Evolutionary conservation across 352 stramenopile species (phyloP).

Genomic region (Aphanomyces cochlioides): DNA sequence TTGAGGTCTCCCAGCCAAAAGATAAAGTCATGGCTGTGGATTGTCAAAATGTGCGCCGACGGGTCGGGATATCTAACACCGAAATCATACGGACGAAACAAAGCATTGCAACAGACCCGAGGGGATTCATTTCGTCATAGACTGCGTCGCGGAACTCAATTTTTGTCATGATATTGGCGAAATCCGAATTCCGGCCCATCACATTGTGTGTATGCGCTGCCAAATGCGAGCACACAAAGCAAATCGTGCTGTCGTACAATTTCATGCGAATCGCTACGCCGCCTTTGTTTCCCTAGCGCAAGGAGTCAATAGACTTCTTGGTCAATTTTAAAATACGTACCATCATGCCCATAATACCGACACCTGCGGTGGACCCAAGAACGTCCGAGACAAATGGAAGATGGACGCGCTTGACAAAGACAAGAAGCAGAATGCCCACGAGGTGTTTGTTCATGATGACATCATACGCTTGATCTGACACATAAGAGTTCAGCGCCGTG

Average conservation of each 20-base stretch:
- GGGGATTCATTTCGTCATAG: conserved; percentile 35
- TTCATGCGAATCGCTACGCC: conserved; percentile 92
- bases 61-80: conserved; percentile 40
- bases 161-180: conserved; percentile 96
- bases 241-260: conserved; percentile 97
- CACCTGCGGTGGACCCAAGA: conserved; percentile 86
- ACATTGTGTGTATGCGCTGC: conserved; percentile 98
- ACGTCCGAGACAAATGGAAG: conserved; percentile 82
- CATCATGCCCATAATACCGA: conserved; percentile 98
- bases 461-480: conserved; percentile 49
- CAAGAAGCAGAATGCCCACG: conserved; percentile 95
- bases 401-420: conserved; percentile 91
- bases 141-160: conserved; percentile 79
- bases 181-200: conserved; percentile 95
- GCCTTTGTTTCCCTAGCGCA: conserved; percentile 97
- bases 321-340: neutral
- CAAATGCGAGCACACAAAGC: conserved; percentile 98
- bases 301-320: too few species aligned
- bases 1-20: conserved; percentile 96
- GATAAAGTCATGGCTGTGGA: conserved; percentile 98
- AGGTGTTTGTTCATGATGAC: conserved; percentile 90
- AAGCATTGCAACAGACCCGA: conserved; percentile 28
- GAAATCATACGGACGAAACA: conserved; percentile 39
- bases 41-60: conserved; percentile 34
- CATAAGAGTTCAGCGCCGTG: conserved; percentile 82